Conservation (phyloP, 345 rosid species). For the Eutrema heterophyllum region DNA sequence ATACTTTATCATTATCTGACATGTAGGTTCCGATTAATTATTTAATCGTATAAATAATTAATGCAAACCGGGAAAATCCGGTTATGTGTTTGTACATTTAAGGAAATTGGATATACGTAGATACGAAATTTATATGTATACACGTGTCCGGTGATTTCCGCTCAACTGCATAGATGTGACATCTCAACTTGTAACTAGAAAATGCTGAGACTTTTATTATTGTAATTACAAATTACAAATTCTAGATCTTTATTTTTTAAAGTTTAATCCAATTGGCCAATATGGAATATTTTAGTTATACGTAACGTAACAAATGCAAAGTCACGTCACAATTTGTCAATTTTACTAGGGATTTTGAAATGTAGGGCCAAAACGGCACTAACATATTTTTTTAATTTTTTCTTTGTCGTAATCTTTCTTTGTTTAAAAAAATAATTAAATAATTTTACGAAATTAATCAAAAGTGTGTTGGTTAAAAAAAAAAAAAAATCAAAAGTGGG, state of each 20-base stretch:
- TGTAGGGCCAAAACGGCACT: conserved; percentile 25
- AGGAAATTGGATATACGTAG: background rate
- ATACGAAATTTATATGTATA: background rate
- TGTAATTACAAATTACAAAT: background rate
- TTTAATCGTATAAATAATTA: background rate
- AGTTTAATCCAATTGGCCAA: background rate
- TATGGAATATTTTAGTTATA: background rate
- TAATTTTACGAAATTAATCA: background rate
- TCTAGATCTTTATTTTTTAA: background rate
- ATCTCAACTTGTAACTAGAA: conserved; percentile 30
- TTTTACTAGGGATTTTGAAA: background rate
- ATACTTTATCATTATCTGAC: background rate
- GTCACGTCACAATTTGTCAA: conserved; percentile 1
- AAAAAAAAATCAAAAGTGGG: background rate
- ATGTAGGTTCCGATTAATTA: background rate
- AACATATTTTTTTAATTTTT: background rate
- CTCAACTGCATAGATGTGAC: conserved; percentile 32
- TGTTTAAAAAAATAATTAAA: background rate
- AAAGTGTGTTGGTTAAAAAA: too few relatives aligned
- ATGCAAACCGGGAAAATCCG: conserved; percentile 12
- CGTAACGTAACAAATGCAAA: conserved; percentile 9
- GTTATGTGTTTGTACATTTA: conserved; percentile 7
- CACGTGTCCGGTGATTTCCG: conserved; percentile 16
- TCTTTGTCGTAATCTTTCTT: background rate
- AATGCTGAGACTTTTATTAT: conserved; percentile 5